phyloP scores from a whole-genome alignment of 495 filamentous ascomycete species.

The Pyronema omphalodes region DNA sequence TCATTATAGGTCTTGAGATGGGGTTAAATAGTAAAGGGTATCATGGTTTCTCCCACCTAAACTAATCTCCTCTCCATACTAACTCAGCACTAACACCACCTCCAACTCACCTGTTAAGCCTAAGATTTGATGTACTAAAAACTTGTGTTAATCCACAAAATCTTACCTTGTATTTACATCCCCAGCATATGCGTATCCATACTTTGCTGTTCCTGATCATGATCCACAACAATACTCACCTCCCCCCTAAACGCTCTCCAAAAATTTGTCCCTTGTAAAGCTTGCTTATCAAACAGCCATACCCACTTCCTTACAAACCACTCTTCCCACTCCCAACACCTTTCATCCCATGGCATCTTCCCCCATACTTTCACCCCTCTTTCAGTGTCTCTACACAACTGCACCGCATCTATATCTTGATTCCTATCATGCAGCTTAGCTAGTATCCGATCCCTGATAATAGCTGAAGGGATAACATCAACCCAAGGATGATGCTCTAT shows the following conservation, averaged over 20 bases:
- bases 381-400: slow-evolving; percentile 31
- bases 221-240: neutral
- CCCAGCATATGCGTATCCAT: too few species aligned
- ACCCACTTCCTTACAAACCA: slow-evolving; percentile 22
- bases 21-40: too few species aligned
- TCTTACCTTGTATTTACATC: too few species aligned
- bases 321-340: slow-evolving; percentile 15
- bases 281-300: slow-evolving; percentile 19
- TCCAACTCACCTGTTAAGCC: too few species aligned
- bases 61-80: too few species aligned
- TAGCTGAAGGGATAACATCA: slow-evolving; percentile 34
- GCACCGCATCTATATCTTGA: slow-evolving; percentile 27
- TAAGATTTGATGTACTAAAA: too few species aligned
- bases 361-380: slow-evolving; percentile 19
- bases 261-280: slow-evolving; percentile 17
- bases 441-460: slow-evolving; percentile 35
- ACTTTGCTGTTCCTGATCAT: neutral
- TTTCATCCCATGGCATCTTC: slow-evolving; percentile 13
- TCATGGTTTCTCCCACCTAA: too few species aligned
- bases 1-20: too few species aligned
- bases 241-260: slow-evolving; percentile 23
- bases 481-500: slow-evolving; percentile 35
- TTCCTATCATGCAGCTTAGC: slow-evolving; percentile 17
- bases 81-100: too few species aligned
- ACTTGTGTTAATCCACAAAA: too few species aligned